phyloP scores from a whole-genome alignment of 371 early-diverging fungal genomes.

The Sporodiniella umbellata region DNA sequence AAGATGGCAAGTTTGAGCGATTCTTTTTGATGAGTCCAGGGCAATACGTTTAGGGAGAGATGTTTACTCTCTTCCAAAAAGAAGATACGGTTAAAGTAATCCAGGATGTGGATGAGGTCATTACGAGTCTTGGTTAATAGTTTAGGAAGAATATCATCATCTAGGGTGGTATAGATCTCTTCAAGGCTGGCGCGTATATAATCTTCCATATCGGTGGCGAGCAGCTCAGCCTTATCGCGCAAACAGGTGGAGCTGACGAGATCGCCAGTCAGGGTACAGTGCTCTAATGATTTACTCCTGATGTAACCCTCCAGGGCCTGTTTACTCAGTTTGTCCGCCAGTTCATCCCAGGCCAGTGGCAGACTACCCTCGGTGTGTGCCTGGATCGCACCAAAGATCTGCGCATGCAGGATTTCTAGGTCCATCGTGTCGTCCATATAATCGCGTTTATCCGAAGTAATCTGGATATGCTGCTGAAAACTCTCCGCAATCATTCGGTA shows the following conservation, averaged over 20 bases:
- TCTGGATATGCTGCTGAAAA: conserved; percentile 31
- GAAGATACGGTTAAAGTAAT: conserved; percentile 25
- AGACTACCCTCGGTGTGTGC: conserved; percentile 39
- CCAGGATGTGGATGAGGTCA: conserved; percentile 17
- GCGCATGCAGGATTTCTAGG: conserved; percentile 37
- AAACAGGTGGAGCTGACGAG: conserved; percentile 15
- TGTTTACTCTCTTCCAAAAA: conserved; percentile 10
- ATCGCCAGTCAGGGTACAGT: conserved; percentile 13
- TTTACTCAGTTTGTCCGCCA: conserved; percentile 29
- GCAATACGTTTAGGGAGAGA: conserved; percentile 16
- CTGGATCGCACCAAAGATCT: conserved; percentile 41
- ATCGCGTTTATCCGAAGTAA: neutral
- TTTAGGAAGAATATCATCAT: conserved; percentile 16
- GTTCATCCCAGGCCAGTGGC: conserved; percentile 35
- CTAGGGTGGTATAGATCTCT: conserved; percentile 13
- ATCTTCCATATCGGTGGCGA: conserved; percentile 15
- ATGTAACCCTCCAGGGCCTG: conserved; percentile 30
- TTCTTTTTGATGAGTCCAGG: conserved; percentile 15
- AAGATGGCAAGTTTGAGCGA: conserved; percentile 10
- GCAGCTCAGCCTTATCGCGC: conserved; percentile 7
- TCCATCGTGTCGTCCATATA: conserved; percentile 20
- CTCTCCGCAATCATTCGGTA: conserved; percentile 28
- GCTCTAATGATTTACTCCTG: conserved; percentile 7
- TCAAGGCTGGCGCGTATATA: conserved; percentile 13
- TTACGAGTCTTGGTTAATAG: conserved; percentile 16